Evolutionary conservation across 768 basidiomycete species (phyloP).

Genomic region (Boletus rubescentipes): DNA sequence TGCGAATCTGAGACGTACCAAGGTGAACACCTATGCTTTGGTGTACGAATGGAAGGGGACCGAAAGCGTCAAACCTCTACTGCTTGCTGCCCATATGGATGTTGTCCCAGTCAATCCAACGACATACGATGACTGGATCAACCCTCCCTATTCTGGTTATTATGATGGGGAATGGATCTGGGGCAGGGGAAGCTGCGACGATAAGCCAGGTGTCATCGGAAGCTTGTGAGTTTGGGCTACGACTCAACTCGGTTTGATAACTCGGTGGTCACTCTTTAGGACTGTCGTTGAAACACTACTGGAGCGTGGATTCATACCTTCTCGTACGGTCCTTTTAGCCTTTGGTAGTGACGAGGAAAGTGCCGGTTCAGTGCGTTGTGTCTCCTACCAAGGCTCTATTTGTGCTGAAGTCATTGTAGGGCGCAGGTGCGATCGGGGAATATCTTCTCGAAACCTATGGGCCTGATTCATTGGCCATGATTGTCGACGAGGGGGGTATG

Average conservation of each 20-base stretch:
- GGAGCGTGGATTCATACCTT: conserved; percentile 29
- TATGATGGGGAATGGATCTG: conserved; percentile 46
- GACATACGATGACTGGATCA: conserved; percentile 45
- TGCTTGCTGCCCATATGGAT: conserved; percentile 50
- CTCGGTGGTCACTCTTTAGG: conserved; percentile 10
- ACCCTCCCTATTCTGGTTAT: conserved; percentile 51
- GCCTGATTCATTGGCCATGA: conserved; percentile 46
- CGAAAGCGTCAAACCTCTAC: conserved; percentile 51
- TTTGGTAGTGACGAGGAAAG: conserved; percentile 49
- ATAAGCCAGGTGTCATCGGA: conserved; percentile 39
- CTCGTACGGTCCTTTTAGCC: conserved; percentile 33
- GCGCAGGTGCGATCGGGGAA: conserved; percentile 40
- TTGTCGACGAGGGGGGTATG: conserved; percentile 61
- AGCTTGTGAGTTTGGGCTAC: conserved; percentile 29
- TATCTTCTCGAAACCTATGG: conserved; percentile 47
- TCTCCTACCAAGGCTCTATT: neutral
- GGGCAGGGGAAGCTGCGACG: conserved; percentile 48
- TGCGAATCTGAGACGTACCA: conserved; percentile 46
- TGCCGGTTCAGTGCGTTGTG: conserved; percentile 35
- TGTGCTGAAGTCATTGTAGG: conserved; percentile 27
- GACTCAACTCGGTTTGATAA: no score
- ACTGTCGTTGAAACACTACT: conserved; percentile 28
- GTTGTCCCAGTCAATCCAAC: conserved; percentile 51
- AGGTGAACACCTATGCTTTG: conserved; percentile 61
- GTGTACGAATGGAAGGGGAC: conserved; percentile 60